phyloP scores from a whole-genome alignment of 306 rosid species.

The Echinosophora koreensis region DNA sequence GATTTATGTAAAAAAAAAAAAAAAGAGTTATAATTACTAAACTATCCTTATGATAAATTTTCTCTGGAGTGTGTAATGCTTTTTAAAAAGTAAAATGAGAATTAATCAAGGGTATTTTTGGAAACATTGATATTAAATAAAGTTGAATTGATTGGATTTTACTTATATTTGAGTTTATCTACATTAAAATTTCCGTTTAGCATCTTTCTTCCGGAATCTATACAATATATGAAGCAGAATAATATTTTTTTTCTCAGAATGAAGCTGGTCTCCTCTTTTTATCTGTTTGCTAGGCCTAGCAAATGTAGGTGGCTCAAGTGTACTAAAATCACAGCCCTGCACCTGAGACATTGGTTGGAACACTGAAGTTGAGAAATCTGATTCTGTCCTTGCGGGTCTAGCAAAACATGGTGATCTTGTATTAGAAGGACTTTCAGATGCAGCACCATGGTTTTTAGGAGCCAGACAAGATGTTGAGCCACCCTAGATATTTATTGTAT shows the following conservation, averaged over 20 bases:
- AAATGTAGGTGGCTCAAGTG: conserved; percentile 65
- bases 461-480: conserved; percentile 40
- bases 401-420: conserved; percentile 69
- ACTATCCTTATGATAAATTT: too few relatives aligned
- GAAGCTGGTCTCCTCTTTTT: conserved; percentile 38
- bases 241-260: conserved; percentile 44
- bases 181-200: too few relatives aligned
- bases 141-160: too few relatives aligned
- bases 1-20: too few relatives aligned
- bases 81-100: too few relatives aligned
- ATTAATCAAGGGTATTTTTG: too few relatives aligned
- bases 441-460: conserved; percentile 48
- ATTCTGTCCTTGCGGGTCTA: conserved; percentile 50
- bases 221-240: too few relatives aligned
- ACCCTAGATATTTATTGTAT: conserved; percentile 53
- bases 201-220: too few relatives aligned
- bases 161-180: too few relatives aligned
- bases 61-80: too few relatives aligned
- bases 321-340: conserved; percentile 45
- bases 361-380: conserved; percentile 43
- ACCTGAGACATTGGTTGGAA: conserved; percentile 45
- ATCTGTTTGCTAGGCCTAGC: conserved; percentile 54
- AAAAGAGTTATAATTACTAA: too few relatives aligned
- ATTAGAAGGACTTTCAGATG: conserved; percentile 51
- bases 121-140: too few relatives aligned